Evolutionary conservation across 192 early-diverging fungal species (phyloP), one percentile per base, ranked within the genome.

Genomic region (Pilobolus umbonatus): DNA sequence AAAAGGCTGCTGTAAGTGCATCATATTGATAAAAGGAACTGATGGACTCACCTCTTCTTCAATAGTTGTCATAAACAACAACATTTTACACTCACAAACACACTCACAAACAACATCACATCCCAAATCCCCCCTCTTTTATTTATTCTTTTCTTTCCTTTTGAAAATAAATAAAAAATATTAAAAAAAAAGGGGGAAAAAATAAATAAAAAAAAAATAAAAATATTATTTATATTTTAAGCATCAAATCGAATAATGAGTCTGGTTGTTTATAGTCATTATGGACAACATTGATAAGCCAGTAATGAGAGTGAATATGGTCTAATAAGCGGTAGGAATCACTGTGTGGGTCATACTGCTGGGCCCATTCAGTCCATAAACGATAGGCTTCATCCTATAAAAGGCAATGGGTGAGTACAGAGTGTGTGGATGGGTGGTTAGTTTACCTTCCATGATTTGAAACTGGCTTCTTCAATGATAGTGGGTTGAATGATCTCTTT

Each of bases 401-500:
- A 21, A 15, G n/a, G n/a, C 17, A 34, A 5, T 8, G 17, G 22
- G n/a, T 21, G 30, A 34, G 10, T 5, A 31, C 17, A 30, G 2
- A 1, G 15, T 51, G 48, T 30, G 30, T 50, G 28, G 17, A 50
- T 50, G 26, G 9, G 26, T 5, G 30, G 11, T 47, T 19, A 24
- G 10, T 61, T 46, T 65, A 74, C 72, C 60, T 87, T 88, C 91
- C 91, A 93, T 1, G 91, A 84, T 62, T 88, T 68, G 68, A 93
- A 93, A 38, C 75, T 80, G 17, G 72, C 75, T 51, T 76, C 62
- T 29, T 92, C 89, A 34, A 93, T 89, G 31, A 93, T 77, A 5
- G 91, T 93, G 2, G 89, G 85, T 60, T 93, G 91, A 38, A 93
- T 75, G 64, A 93, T 89, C 65, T 93, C 91, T 55, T 90, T 88